phyloP scores from a whole-genome alignment of 176 grass and related monocot species.

The Thalia dealbata region DNA sequence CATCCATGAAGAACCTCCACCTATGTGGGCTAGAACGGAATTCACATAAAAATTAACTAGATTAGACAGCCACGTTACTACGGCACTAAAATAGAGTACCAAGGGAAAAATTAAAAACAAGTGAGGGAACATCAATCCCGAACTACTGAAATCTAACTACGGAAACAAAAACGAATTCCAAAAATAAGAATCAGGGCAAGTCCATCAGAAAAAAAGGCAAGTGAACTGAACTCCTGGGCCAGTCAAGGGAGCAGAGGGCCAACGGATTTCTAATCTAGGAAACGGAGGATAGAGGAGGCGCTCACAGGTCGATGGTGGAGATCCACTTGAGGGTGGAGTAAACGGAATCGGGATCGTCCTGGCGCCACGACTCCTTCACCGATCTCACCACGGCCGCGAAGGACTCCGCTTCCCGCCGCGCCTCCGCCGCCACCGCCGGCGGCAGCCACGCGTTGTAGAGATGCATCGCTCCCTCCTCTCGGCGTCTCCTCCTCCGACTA shows the following conservation, averaged over 20 bases:
- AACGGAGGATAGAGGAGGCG: neutral
- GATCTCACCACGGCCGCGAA: constrained; percentile 48
- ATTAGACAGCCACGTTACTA: neutral
- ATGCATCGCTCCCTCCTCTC: constrained; percentile 39
- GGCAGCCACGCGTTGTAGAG: constrained; percentile 97
- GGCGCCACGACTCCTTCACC: constrained; percentile 45
- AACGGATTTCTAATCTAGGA: neutral
- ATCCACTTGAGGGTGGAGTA: constrained; percentile 96
- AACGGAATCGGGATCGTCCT: constrained; percentile 49
- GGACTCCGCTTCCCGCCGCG: constrained; percentile 43
- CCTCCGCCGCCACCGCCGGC: constrained; percentile 45
- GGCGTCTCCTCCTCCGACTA: neutral
- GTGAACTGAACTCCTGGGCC: neutral
- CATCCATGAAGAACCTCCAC: neutral
- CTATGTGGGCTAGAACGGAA: neutral
- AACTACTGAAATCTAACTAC: neutral
- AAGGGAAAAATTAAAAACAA: neutral
- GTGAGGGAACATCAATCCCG: neutral
- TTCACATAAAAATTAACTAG: neutral
- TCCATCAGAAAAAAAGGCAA: neutral
- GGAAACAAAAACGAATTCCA: too few relatives aligned
- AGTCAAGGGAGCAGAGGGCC: neutral
- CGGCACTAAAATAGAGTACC: neutral
- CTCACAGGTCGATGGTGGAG: constrained; percentile 75
- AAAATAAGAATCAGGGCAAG: neutral